Evolutionary conservation across 2,329 filamentous ascomycete species (phyloP), one percentile per base, ranked within the genome.

Genomic region (Colletotrichum lupini): DNA sequence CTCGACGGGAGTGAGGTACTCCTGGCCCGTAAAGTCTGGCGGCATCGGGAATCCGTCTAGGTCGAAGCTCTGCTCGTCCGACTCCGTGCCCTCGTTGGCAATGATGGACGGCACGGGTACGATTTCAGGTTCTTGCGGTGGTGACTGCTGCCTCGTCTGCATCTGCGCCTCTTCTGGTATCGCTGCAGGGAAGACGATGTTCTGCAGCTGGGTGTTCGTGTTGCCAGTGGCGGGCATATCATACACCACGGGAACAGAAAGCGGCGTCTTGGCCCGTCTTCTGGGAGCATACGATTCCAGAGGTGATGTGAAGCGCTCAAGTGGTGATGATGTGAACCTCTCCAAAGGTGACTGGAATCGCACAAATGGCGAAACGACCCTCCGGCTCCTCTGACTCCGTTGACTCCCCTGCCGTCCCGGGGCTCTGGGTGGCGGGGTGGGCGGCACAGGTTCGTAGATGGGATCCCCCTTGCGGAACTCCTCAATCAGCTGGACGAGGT

Each of bases 61-160:
- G 11, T 65, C 49, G 3, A 71, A 32, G 11, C 56, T 57, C 14
- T 61, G 71, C 11, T 32, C 35, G 8, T 66, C 35, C 8, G 30
- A 19, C 19, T 22, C 53, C 30, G 80, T 77, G 1, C 78, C 74
- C 24, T 80, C 75, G 42, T 82, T 68, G 37, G 75, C 75, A 35
- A 77, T 49, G 16, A 78, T 77, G 0, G 67, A 53, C 3, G 77
- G 74, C 19, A 30, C 68, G 1, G 60, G 67, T 19, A 42, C 37
- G 16, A 42, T 42, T 42, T 19, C 37, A 42, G 37, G 37, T n/a
- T 55, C 49, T 73, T 60, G 22, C 30, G 32, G 28, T 30, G 37
- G 37, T 16, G 24, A 22, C 4, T 12, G 37, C 11, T 37, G 61
- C 57, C 16, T 53, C 42, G 28, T 35, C 42, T 6, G 52, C 28